phyloP scores from a whole-genome alignment of 495 filamentous ascomycete genomes.

The Aspergillus wentii region DNA sequence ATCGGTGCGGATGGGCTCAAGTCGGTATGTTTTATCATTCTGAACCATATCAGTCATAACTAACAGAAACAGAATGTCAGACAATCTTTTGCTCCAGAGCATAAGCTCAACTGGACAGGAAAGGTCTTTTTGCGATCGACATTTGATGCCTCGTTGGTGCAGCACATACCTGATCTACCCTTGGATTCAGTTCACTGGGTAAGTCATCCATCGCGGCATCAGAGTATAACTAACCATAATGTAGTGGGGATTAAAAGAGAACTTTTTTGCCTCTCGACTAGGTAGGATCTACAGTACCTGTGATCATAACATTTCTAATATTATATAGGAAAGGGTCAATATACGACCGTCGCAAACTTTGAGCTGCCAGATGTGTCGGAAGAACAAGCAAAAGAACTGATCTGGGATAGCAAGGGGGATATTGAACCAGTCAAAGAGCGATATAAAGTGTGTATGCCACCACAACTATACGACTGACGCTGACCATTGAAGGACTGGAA shows the following conservation, averaged over 20 bases:
- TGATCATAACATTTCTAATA: no score
- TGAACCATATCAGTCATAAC: background rate
- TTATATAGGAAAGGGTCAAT: constrained; percentile 26
- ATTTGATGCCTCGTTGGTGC: constrained; percentile 35
- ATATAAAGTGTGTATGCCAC: constrained; percentile 21
- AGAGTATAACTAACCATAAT: no score
- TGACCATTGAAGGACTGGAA: constrained; percentile 33
- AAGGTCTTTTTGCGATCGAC: constrained; percentile 43
- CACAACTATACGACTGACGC: background rate
- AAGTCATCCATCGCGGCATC: no score
- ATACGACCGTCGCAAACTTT: constrained; percentile 44
- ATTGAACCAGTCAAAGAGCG: constrained; percentile 30
- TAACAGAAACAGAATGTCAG: constrained; percentile 14
- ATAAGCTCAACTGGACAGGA: constrained; percentile 37
- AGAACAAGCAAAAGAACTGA: constrained; percentile 30
- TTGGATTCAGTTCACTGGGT: constrained; percentile 43
- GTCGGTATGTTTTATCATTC: constrained; percentile 21
- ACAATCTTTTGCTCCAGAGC: constrained; percentile 34
- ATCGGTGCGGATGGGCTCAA: constrained; percentile 33
- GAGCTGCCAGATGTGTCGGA: constrained; percentile 29
- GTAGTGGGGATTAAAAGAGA: constrained; percentile 40
- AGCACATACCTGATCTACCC: constrained; percentile 34
- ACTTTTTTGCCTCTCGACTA: constrained; percentile 43
- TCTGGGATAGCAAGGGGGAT: constrained; percentile 36
- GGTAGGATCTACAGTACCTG: constrained; percentile 12